Percentiles rank a stretch among this genome's conserved stretches.
phyloP scores from a whole-genome alignment of 2,329 filamentous ascomycete species.

The Fusarium albosuccineum region DNA sequence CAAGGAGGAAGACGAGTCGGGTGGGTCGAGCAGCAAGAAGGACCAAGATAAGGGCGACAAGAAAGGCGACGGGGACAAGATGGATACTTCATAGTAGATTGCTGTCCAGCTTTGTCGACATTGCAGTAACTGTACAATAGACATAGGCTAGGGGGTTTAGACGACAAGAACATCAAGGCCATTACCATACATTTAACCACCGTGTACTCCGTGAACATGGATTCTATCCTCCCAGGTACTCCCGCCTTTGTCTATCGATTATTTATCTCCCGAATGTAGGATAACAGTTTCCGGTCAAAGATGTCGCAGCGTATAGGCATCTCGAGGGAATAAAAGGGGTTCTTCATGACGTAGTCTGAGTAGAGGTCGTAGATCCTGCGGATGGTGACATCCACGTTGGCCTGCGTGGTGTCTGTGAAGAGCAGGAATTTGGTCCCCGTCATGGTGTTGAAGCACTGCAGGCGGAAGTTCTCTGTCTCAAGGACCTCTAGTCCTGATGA shows the following conservation, averaged over 20 bases:
- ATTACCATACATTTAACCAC: constrained; percentile 36
- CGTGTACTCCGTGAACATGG: constrained; percentile 28
- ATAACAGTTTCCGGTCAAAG: constrained; percentile 88
- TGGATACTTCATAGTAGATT: constrained; percentile 80
- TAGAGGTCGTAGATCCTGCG: constrained; percentile 93
- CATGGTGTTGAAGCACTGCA: constrained; percentile 95
- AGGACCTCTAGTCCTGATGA: constrained; percentile 89
- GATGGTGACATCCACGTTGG: constrained; percentile 87
- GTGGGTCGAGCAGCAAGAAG: constrained; percentile 76
- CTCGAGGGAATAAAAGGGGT: constrained; percentile 97
- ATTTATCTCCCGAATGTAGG: constrained; percentile 82
- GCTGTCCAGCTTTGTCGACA: constrained; percentile 43
- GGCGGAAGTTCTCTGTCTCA: constrained; percentile 92
- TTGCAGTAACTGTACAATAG: constrained; percentile 53
- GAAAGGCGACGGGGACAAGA: constrained; percentile 80
- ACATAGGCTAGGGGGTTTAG: constrained; percentile 45
- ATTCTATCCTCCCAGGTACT: neutral
- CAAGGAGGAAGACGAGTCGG: constrained; percentile 79
- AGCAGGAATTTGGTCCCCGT: constrained; percentile 96
- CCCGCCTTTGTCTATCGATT: constrained; percentile 58
- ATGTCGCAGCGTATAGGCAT: constrained; percentile 97
- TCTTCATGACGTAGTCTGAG: constrained; percentile 99
- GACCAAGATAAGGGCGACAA: constrained; percentile 74
- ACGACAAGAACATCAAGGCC: constrained; percentile 44
- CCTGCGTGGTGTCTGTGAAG: constrained; percentile 90